Conservation (phyloP, 1,284 basidiomycete species). For the Crepidotus sp. region DNA sequence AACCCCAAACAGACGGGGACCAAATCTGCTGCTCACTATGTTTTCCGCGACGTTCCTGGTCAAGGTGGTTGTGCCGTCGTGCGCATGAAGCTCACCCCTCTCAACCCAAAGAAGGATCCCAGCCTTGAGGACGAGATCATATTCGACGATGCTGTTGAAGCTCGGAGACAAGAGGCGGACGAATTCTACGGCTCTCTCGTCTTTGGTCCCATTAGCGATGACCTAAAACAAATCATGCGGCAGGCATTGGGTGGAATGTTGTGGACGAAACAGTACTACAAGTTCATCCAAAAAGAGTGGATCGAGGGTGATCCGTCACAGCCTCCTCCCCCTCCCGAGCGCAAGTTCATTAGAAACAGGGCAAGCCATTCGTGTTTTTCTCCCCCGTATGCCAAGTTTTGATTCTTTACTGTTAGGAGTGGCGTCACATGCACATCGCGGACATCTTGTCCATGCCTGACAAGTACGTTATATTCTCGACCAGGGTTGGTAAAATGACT, state of each 20-base stretch:
- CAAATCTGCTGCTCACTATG: constrained; percentile 89
- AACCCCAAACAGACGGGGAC: constrained; percentile 87
- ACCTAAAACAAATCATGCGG: constrained; percentile 92
- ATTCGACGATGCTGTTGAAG: constrained; percentile 87
- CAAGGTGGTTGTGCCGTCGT: constrained; percentile 94
- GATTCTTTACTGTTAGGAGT: constrained; percentile 50
- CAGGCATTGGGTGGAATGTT: constrained; percentile 98
- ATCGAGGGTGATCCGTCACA: constrained; percentile 91
- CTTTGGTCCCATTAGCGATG: constrained; percentile 79
- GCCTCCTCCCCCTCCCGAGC: constrained; percentile 85
- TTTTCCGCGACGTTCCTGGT: constrained; percentile 80
- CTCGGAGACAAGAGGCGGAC: constrained; percentile 84
- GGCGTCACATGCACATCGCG: constrained; percentile 91
- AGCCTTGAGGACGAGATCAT: constrained; percentile 81
- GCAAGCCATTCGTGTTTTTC: constrained; percentile 31
- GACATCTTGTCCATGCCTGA: constrained; percentile 99
- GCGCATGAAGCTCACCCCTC: constrained; percentile 85
- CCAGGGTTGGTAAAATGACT: neutral
- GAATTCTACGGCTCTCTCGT: constrained; percentile 88
- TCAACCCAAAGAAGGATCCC: constrained; percentile 64
- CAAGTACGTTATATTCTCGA: constrained; percentile 46
- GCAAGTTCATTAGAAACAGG: constrained; percentile 80
- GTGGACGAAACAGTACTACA: constrained; percentile 97
- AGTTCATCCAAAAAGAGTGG: constrained; percentile 96
- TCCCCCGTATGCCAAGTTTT: constrained; percentile 1